Evolutionary conservation across 208 protist genomes (phyloP), one percentile per base, ranked within the genome.

Genomic region (Crithidia thermophila): DNA sequence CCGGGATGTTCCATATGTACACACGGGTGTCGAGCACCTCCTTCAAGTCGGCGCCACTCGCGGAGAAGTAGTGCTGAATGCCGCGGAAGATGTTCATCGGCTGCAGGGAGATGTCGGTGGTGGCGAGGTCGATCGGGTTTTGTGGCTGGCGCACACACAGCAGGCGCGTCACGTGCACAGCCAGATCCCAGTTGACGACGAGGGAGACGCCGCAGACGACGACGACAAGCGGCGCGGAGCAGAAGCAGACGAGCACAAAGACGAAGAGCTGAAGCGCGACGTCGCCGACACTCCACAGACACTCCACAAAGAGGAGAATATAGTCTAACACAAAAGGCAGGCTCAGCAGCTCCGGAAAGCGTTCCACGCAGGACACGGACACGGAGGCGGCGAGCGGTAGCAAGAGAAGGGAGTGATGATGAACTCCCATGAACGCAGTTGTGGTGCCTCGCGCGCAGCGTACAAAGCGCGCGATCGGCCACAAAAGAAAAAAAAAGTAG

Each of bases 1-100:
- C 79, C 0, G 84, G 87, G 34, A 93, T 85, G 71, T 93, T 87
- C 87, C 87, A 93, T 23, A 93, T 60, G 63, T 85, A 87, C n/a
- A 93, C 79, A 11, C 81, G 87, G 16, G 78, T 82, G 69, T 90
- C 81, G 27, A 83, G 72, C 34, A 93, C 37, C 55, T 82, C 71
- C 21, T 77, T 82, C 50, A 90, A 23, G 21, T 75, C 74, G n/a
- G 52, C 72, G 1, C 27, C 52, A 5, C 45, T 69, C 16, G 50
- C 57, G 43, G 66, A 58, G 46, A 86, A 84, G 49, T 53, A 74
- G 34, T 73, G 37, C 28, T 82, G 77, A 36, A 87, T 50, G 23
- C 67, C 65, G 8, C 75, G 61, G 13, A 87, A 81, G 34, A 85
- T 56, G 45, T 80, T 72, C 85, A 88, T 91, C 8, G 11, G 25